Base-by-base conservation (phyloP, 176 grass and related monocot species). In the Canna indica region DNA sequence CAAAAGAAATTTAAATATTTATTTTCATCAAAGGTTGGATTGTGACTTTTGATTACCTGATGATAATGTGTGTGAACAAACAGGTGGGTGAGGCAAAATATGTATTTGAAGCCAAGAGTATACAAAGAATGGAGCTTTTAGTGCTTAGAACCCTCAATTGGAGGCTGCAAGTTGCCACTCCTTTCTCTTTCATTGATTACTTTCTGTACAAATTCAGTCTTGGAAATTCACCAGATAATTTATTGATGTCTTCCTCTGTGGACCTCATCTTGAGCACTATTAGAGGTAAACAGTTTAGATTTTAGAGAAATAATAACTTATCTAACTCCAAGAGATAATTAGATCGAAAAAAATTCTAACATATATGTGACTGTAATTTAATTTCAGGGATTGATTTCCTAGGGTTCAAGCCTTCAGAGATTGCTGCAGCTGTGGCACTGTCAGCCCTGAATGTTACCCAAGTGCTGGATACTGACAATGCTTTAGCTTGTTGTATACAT, bases 331-430 rank as follows among this genome's bases (percentile, higher is more conserved):
- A n/a, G n/a, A n/a, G n/a, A n/a, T n/a, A n/a, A n/a, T n/a, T n/a
- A n/a, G n/a, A n/a, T 15, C 16, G n/a, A 59, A n/a, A n/a, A n/a
- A 15, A 4, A 62, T 32, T 20, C 61, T 64, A 36, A 50, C 28
- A 36, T 54, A 8, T 8, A 66, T 82, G 71, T 38, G 66, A 82
- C 45, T 73, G 71, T 26, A 78, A 76, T 47, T 59, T 13, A 66
- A 31, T 74, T 86, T 27, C 84, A 96, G 92, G 77, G 38, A 73
- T 69, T 28, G 74, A 74, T 57, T 96, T 91, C 82, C 60, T 96
- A n/a, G 45, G 73, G 73, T 96, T 89, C 76, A 80, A 62, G 71
- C 88, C 88, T 78, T 96, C 92, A 69, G 92, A 89, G 79, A 87
- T 91, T 69, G 88, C 92, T 65, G 88, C 81, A 2, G 74, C 85